Evolutionary conservation across 176 grass and related monocot genomes (phyloP), one percentile per base, ranked within the genome.

Genomic region (Eleusine indica): DNA sequence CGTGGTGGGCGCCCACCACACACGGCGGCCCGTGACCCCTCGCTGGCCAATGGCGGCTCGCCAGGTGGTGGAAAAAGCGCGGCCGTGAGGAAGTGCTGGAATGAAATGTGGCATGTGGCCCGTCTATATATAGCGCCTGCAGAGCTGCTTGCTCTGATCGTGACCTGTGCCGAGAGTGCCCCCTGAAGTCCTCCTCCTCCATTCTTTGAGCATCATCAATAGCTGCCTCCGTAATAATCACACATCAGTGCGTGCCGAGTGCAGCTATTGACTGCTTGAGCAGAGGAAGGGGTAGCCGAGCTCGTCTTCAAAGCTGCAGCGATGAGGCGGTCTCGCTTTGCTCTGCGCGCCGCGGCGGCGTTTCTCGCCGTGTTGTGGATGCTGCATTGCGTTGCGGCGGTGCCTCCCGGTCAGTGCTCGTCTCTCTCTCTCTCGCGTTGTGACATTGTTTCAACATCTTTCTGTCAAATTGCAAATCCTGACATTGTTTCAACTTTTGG

Each of bases 331-430:
- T n/a, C 71, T 58, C 10, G 54, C 73, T 73, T 40, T 7, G 65
- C 85, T 80, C 75, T 47, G 10, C 30, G 11, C 10, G 70, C 69
- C 1, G 64, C 13, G 76, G 64, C 9, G 66, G 64, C 9, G 66
- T 57, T 87, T 2, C 64, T 90, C 32, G 48, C 19, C 16, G 43
- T n/a, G 70, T 13, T 63, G n/a, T 91, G 75, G 80, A 69, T 70
- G 72, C 54, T 30, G 89, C 89, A 71, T 56, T 87, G 70, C 25
- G 84, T 46, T 21, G 63, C 54, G 1, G 89, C 89, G 43, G 70
- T 42, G 44, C 89, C 89, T 84, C 89, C 85, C 66, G 80, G 89
- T 91, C 80, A 75, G 88, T 83, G 52, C 5, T 37, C 21, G 7
- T 19, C 65, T n/a, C 63, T 17, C 64, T 9, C 32, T 42, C 44